Percentiles rank a stretch among this genome's conserved stretches.
Conservation (phyloP, 2,329 filamentous ascomycete genomes). For the Cytospora piceicola region DNA sequence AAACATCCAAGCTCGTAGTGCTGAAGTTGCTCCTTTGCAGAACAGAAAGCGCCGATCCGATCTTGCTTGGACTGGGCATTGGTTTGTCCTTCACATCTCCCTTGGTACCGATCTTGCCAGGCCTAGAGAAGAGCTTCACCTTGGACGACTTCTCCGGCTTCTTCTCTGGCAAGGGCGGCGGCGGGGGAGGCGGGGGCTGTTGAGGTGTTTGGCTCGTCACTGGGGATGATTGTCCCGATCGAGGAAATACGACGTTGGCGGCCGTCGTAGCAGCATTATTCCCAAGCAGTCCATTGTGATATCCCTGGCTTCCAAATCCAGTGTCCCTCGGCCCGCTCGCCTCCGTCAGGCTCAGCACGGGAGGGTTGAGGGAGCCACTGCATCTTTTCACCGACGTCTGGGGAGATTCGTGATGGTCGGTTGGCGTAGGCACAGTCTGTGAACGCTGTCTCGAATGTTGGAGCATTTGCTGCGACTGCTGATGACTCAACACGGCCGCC, state of each 20-base stretch:
- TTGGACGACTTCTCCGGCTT: conserved; percentile 71
- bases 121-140: conserved; percentile 80
- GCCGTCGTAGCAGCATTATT: conserved; percentile 68
- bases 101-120: conserved; percentile 74
- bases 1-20: conserved; percentile 72
- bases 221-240: conserved; percentile 61
- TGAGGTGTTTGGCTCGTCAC: conserved; percentile 39
- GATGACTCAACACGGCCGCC: conserved; percentile 71
- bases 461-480: conserved; percentile 50
- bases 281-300: conserved; percentile 65
- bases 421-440: conserved; percentile 69
- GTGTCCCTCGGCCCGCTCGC: conserved; percentile 64
- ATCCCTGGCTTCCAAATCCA: conserved; percentile 54
- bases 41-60: conserved; percentile 67
- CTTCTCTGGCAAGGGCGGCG: conserved; percentile 58
- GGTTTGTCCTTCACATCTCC: conserved; percentile 68
- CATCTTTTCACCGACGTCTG: conserved; percentile 44
- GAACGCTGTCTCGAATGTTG: conserved; percentile 68
- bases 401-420: conserved; percentile 46
- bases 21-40: conserved; percentile 70
- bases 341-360: conserved; percentile 66
- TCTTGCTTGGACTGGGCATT: conserved; percentile 73
- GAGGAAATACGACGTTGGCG: conserved; percentile 74
- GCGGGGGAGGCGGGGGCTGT: conserved; percentile 44
- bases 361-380: conserved; percentile 61